Evolutionary conservation across 768 basidiomycete genomes (phyloP), one percentile per base, ranked within the genome.

Genomic region (Tephrocybe sp.): DNA sequence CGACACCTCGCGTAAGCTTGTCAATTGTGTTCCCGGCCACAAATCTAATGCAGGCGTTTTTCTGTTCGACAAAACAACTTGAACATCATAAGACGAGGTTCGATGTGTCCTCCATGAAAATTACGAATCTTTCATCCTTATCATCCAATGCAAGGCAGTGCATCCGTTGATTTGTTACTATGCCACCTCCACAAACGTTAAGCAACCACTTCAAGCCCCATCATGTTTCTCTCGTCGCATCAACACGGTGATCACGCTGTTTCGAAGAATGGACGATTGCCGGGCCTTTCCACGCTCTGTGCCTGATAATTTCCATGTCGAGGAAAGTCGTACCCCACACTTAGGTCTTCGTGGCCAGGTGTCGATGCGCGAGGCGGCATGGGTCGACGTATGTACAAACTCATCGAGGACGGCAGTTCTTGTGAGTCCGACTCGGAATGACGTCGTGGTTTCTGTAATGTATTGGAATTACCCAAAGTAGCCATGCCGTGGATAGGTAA

Each of bases 401-500:
- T 33, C 39, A 40, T 26, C 33, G 14, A 26, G 45, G 21, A 9
- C 14, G 17, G 18, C 24, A 38, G 39, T 45, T 14, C 30, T 15
- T 26, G 46, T 45, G 50, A 4, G 44, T 51, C 52, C 49, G 56
- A 57, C 32, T 57, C 53, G 56, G 56, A 50, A 15, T 36, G 11
- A 14, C 34, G 15, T 39, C 25, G 21, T 38, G 28, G 21, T n/a
- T n/a, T 50, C 32, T 42, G n/a, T 42, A 42, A 2, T 11, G 41
- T 12, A 50, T 36, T 24, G 20, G 40, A n/a, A 30, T 30, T 28
- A 28, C 11, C 26, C 5, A n/a, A 10, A 28, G 18, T 20, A 36
- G 18, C 10, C 20, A 45, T n/a, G n/a, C n/a, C n/a, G n/a, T n/a
- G n/a, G n/a, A n/a, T n/a, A n/a, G n/a, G n/a, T n/a, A n/a, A n/a